Conservation (phyloP, 768 basidiomycete genomes). For the Pleurotus sapidus region DNA sequence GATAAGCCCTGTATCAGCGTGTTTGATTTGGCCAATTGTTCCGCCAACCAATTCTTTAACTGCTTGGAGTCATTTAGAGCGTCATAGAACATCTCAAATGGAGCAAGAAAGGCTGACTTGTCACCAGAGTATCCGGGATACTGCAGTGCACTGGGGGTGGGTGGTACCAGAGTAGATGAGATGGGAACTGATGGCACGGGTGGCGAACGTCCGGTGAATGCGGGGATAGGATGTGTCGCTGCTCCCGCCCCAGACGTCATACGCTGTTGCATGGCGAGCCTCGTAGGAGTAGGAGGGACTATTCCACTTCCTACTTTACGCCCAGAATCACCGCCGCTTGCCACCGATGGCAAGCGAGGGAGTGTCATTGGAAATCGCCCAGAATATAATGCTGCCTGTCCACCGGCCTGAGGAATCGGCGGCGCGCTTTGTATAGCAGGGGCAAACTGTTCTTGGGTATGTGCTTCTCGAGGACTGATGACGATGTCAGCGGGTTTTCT, state of each 20-base stretch:
- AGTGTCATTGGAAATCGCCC: constrained; percentile 60
- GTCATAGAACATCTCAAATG: constrained; percentile 84
- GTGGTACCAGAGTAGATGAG: constrained; percentile 60
- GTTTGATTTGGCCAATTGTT: constrained; percentile 67
- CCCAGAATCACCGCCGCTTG: constrained; percentile 35
- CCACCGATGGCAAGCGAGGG: constrained; percentile 57
- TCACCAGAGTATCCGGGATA: constrained; percentile 59
- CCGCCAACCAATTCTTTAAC: constrained; percentile 72
- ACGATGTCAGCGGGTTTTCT: constrained; percentile 80
- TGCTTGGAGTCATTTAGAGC: constrained; percentile 78
- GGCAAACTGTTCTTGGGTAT: constrained; percentile 50
- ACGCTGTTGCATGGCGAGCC: constrained; percentile 48
- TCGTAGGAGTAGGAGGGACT: constrained; percentile 73
- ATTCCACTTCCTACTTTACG: constrained; percentile 52
- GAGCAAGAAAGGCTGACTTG: constrained; percentile 76
- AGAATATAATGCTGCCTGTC: constrained; percentile 35
- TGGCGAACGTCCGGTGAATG: constrained; percentile 41
- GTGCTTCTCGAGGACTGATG: constrained; percentile 66
- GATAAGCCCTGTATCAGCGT: constrained; percentile 47
- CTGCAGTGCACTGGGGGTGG: constrained; percentile 65
- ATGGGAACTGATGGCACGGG: constrained; percentile 68
- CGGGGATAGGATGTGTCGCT: constrained; percentile 15
- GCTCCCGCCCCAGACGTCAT: constrained; percentile 8
- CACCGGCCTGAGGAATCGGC: constrained; percentile 51
- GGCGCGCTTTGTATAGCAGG: constrained; percentile 79